These are phyloP conservation scores for Entomortierella parvispora DNA, from an alignment of 192 early-diverging fungal species.

Conservation along the genomic window DNA sequence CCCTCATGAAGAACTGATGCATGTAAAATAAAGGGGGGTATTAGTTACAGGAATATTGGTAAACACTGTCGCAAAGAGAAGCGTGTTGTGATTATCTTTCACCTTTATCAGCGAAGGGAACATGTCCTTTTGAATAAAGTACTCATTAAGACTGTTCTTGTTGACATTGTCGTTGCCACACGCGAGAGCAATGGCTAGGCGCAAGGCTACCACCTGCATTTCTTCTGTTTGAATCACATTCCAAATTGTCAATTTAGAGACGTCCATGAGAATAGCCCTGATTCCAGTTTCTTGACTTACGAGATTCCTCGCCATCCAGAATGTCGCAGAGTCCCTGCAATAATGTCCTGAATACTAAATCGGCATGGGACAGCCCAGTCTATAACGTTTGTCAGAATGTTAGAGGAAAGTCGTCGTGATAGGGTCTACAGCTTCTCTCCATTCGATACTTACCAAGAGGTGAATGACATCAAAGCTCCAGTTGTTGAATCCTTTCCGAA, in stretches of 20 bases:
- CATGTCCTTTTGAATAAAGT: conserved; percentile 64
- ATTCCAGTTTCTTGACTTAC: no score
- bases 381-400: neutral
- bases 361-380: conserved; percentile 41
- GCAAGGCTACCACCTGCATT: conserved; percentile 41
- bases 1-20: conserved; percentile 49
- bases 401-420: neutral
- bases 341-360: conserved; percentile 48
- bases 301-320: conserved; percentile 29
- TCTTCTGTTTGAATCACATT: conserved; percentile 22
- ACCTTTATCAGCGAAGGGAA: conserved; percentile 57
- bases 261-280: neutral
- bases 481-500: conserved; percentile 63
- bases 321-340: conserved; percentile 28
- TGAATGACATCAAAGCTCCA: conserved; percentile 67
- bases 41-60: neutral
- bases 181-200: conserved; percentile 54
- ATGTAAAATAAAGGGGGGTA: neutral
- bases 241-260: neutral
- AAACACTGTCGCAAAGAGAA: no score
- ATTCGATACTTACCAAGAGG: conserved; percentile 59
- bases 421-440: no score
- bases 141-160: conserved; percentile 68
- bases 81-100: no score
- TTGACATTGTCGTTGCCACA: conserved; percentile 67